phyloP scores from a whole-genome alignment of 1,284 basidiomycete species.

The Apiotrichum mycotoxinovorans region DNA sequence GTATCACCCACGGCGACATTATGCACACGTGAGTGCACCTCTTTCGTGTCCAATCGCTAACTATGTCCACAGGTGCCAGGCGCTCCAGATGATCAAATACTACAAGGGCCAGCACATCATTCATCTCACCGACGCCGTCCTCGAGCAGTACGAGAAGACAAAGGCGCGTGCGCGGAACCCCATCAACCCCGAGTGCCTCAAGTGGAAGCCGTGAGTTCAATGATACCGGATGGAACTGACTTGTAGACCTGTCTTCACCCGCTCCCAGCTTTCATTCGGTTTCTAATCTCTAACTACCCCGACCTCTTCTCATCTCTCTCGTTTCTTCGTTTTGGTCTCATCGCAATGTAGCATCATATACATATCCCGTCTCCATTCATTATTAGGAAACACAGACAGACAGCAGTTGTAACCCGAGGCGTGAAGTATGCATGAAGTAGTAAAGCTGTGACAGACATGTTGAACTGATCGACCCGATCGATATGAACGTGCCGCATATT shows the following conservation, averaged over 20 bases:
- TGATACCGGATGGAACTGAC: neutral
- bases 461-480: too few relatives aligned
- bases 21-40: constrained; percentile 82
- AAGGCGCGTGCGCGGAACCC: constrained; percentile 72
- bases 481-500: too few relatives aligned
- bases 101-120: constrained; percentile 95
- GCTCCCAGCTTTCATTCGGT: constrained; percentile 83
- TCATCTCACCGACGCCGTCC: constrained; percentile 81
- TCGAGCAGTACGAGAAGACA: constrained; percentile 84
- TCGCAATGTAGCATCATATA: neutral
- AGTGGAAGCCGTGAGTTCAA: constrained; percentile 72
- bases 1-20: constrained; percentile 94
- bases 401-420: too few relatives aligned
- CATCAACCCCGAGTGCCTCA: constrained; percentile 74
- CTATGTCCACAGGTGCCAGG: constrained; percentile 75
- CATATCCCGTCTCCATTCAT: too few relatives aligned
- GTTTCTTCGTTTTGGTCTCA: neutral
- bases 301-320: neutral
- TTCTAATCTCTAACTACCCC: constrained; percentile 56
- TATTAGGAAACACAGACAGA: too few relatives aligned
- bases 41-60: constrained; percentile 9
- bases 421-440: too few relatives aligned
- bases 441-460: too few relatives aligned
- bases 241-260: constrained; percentile 70
- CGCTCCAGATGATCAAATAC: constrained; percentile 91